Percentiles rank a stretch among this genome's conserved stretches.
Evolutionary conservation across 306 rosid genomes (phyloP).

Genomic region (Sophora flavescens): DNA sequence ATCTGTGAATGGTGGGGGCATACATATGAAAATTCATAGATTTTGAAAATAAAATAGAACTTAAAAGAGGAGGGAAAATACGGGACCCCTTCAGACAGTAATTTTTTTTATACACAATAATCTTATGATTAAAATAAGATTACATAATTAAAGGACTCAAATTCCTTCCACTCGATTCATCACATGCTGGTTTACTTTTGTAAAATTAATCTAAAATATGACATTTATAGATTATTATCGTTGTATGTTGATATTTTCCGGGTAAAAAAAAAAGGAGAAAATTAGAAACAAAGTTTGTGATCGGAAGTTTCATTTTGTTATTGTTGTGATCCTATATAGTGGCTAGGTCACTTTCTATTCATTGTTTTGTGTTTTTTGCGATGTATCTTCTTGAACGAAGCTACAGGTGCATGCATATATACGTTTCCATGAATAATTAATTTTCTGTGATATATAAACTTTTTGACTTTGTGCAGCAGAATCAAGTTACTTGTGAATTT

Average conservation of each 20-base stretch:
- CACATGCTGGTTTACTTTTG: background rate
- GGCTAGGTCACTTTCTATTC: background rate
- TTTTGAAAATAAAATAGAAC: no score
- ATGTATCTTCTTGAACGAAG: constrained; percentile 13
- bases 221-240: background rate
- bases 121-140: no score
- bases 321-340: background rate
- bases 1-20: constrained; percentile 1
- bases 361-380: background rate
- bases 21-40: no score
- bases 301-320: background rate
- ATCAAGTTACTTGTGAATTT: constrained; percentile 34
- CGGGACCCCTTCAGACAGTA: no score
- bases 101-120: no score
- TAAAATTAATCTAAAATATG: background rate
- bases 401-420: constrained; percentile 28
- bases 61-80: no score
- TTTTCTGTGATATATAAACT: constrained; percentile 16
- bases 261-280: background rate
- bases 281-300: background rate
- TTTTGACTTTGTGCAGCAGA: constrained; percentile 31
- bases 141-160: background rate
- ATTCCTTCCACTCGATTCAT: no score
- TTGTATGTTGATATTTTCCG: background rate
- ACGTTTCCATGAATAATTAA: background rate